Evolutionary conservation across 2,329 filamentous ascomycete genomes (phyloP), one percentile per base, ranked within the genome.

Genomic region (Teratosphaeria nubilosa): DNA sequence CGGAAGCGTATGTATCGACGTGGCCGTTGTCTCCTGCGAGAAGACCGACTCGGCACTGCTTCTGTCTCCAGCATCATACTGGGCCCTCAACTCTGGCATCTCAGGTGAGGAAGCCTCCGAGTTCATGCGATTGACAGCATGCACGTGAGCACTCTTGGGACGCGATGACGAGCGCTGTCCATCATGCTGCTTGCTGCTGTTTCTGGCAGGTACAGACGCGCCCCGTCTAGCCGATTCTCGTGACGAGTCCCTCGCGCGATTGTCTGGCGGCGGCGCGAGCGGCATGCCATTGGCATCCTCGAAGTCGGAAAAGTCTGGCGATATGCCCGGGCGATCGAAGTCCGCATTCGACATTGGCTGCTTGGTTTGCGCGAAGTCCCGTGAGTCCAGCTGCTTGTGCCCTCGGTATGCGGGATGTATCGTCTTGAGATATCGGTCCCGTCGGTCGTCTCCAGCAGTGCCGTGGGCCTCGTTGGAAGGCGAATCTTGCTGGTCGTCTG

Each of bases 1-100:
- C 6, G 73, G 69, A 6, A 74, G 62, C 5, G 70, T 70, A 22
- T 67, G 63, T 3, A 71, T 62, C 6, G 73, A 73, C 7, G 73
- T 73, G 6, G 70, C 70, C 1, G 62, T 56, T 3, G 73, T 74
- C 51, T 71, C 73, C 54, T 70, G 64, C 2, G 73, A 74, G 55
- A 69, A 65, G 24, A 68, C 58, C 13, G 71, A 73, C 1, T 69
- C 69, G 14, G 62, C 65, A 30, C 70, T 72, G 59, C 72, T 73
- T 11, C 68, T 61, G 16, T 70, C 66, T 31, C 66, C 66, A 1
- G 60, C 51, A 6, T 65, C 65, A 27, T 67, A 67, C 5, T 37
- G 22, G 7, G 24, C 25, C 31, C 24, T 27, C 20, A 30, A 16
- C 53, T 60, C 53, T 31, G 45, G 54, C 41, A 27, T 25, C 6